phyloP scores from a whole-genome alignment of 2,329 filamentous ascomycete genomes.

The Claviceps citrina region DNA sequence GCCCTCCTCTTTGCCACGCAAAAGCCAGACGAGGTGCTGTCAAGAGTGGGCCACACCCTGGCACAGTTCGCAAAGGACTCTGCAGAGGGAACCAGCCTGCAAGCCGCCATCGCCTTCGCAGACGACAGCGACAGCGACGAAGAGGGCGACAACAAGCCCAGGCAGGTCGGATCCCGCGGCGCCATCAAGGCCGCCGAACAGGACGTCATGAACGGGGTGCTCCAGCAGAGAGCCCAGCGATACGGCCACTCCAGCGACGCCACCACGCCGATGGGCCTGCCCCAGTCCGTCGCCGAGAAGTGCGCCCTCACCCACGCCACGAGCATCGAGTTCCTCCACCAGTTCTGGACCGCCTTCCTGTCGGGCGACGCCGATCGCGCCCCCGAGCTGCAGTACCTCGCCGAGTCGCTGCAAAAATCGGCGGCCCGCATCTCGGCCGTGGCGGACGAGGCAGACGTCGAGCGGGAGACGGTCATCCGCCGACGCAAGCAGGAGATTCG shows the following conservation, averaged over 20 bases:
- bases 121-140: constrained; percentile 56
- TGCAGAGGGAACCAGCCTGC: constrained; percentile 41
- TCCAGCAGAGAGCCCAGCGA: constrained; percentile 43
- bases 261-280: constrained; percentile 36
- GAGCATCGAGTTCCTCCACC: constrained; percentile 86
- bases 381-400: constrained; percentile 63
- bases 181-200: constrained; percentile 49
- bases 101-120: constrained; percentile 49
- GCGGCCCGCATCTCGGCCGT: constrained; percentile 67
- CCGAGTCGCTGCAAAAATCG: constrained; percentile 67
- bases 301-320: constrained; percentile 69
- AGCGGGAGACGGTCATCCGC: constrained; percentile 51
- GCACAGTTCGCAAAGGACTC: constrained; percentile 32
- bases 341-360: constrained; percentile 88
- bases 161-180: constrained; percentile 53
- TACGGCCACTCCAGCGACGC: constrained; percentile 34
- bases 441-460: constrained; percentile 62
- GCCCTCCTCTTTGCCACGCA: constrained; percentile 48
- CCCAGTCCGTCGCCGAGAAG: constrained; percentile 41
- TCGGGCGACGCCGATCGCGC: constrained; percentile 75
- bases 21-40: constrained; percentile 52
- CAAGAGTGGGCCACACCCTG: constrained; percentile 48
- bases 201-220: constrained; percentile 51
- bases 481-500: constrained; percentile 54
- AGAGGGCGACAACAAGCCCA: constrained; percentile 31